A percentile compares a stretch with the other conserved stretches of the same genome.
These are phyloP conservation scores for Aaosphaeria arxii DNA, from an alignment of 2,329 filamentous ascomycete genomes.

Conservation along the genomic window DNA sequence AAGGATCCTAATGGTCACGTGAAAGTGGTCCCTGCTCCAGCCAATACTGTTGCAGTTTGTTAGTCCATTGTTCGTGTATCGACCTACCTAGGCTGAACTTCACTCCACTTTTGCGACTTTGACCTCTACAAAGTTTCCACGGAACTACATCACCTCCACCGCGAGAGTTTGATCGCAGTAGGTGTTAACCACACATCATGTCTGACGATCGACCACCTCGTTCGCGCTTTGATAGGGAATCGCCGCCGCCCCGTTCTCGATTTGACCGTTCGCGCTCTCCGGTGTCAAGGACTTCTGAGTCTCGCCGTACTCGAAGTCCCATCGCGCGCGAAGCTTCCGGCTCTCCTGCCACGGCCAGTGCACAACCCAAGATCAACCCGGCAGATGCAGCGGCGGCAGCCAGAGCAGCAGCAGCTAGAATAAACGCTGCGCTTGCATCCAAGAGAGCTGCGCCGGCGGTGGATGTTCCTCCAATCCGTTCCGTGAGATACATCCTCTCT, in stretches of 20 bases:
- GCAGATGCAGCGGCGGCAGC: constrained; percentile 57
- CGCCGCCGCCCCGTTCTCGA: constrained; percentile 45
- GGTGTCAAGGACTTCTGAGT: constrained; percentile 60
- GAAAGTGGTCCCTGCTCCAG: too few species aligned
- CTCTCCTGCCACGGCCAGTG: constrained; percentile 45
- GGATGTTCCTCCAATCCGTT: constrained; percentile 77
- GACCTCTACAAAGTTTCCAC: too few species aligned
- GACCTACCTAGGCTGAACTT: too few species aligned
- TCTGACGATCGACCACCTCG: constrained; percentile 80
- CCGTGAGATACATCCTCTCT: constrained; percentile 42
- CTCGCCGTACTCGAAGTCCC: constrained; percentile 77
- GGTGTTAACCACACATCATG: constrained; percentile 49
- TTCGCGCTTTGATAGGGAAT: constrained; percentile 91
- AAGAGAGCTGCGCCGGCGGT: constrained; percentile 89
- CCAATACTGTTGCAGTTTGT: too few species aligned
- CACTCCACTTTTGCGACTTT: too few species aligned
- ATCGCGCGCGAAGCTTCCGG: constrained; percentile 50
- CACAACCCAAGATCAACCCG: constrained; percentile 53
- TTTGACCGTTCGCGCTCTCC: constrained; percentile 69
- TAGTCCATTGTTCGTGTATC: too few species aligned
- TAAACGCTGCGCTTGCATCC: constrained; percentile 47
- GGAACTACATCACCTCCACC: too few species aligned
- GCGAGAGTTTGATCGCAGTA: too few species aligned
- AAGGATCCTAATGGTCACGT: too few species aligned
- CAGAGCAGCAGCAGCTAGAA: constrained; percentile 66